Percentiles rank a stretch among this genome's conserved stretches.
Evolutionary conservation across 176 grass and related monocot genomes (phyloP).

Genomic region (Lolium rigidum): DNA sequence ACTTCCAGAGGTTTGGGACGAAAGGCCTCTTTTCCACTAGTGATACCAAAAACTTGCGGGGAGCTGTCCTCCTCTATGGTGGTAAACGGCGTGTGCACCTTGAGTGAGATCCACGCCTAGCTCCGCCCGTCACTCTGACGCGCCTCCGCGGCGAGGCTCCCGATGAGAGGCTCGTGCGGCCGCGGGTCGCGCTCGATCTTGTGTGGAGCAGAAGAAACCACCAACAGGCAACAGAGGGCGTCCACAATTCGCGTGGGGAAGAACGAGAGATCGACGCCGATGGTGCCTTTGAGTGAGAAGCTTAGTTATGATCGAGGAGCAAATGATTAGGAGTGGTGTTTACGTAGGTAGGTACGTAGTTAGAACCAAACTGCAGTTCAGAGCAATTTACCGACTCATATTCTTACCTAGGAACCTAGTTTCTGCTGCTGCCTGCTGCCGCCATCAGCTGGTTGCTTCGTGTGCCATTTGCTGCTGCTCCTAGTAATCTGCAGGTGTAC

Average conservation of each 20-base stretch:
- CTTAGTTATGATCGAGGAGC: constrained; percentile 2
- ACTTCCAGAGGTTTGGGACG: no score
- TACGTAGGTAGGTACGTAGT: neutral
- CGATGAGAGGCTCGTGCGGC: constrained; percentile 39
- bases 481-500: constrained; percentile 47
- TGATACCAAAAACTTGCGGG: constrained; percentile 6
- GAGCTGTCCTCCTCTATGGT: constrained; percentile 28
- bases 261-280: neutral
- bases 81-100: constrained; percentile 15
- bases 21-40: no score
- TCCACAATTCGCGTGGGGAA: constrained; percentile 6
- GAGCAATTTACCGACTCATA: constrained; percentile 42
- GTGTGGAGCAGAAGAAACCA: constrained; percentile 32
- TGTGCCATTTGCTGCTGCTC: constrained; percentile 51
- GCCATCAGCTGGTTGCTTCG: constrained; percentile 46
- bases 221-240: neutral
- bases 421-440: constrained; percentile 10
- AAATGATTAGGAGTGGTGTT: constrained; percentile 62
- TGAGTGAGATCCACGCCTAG: constrained; percentile 61
- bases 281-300: constrained; percentile 47
- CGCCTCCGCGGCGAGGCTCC: constrained; percentile 7
- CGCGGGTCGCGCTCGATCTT: constrained; percentile 36
- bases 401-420: constrained; percentile 32
- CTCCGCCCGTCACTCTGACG: constrained; percentile 54
- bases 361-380: constrained; percentile 56